A percentile compares a stretch with the other conserved stretches of the same genome.
Conservation (phyloP, 169 alveolate genomes). For the Plasmodium gonderi region DNA sequence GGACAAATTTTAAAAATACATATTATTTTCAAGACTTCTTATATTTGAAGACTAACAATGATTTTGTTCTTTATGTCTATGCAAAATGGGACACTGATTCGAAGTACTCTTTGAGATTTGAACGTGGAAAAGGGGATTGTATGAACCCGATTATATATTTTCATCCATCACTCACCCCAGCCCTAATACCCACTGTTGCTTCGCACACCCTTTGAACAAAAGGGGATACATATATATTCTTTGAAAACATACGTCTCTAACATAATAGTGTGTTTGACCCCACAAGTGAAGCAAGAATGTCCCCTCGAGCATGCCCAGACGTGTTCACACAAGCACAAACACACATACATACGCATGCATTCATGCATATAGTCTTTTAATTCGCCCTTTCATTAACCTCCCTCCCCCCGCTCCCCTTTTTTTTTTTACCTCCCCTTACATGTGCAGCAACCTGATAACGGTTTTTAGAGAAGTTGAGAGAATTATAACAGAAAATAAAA, state of each 20-base stretch:
- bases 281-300: too few relatives aligned
- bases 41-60: constrained; percentile 45
- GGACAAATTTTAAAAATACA: constrained; percentile 9
- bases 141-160: too few relatives aligned
- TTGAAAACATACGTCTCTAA: too few relatives aligned
- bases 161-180: too few relatives aligned
- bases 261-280: too few relatives aligned
- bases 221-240: too few relatives aligned
- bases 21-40: constrained; percentile 19
- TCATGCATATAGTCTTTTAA: not conserved
- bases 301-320: too few relatives aligned
- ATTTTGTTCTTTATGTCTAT: constrained; percentile 66
- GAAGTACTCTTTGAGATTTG: constrained; percentile 10
- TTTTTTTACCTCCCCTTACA: not conserved
- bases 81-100: constrained; percentile 76
- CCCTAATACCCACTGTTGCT: too few relatives aligned
- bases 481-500: constrained; percentile 28
- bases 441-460: constrained; percentile 47
- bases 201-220: too few relatives aligned
- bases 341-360: not conserved
- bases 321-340: too few relatives aligned
- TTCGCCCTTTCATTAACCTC: too few relatives aligned
- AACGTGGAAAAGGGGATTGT: too few relatives aligned
- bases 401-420: not conserved
- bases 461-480: constrained; percentile 73